Conservation (phyloP, 768 basidiomycete species). For the Leccinum uliginosum region DNA sequence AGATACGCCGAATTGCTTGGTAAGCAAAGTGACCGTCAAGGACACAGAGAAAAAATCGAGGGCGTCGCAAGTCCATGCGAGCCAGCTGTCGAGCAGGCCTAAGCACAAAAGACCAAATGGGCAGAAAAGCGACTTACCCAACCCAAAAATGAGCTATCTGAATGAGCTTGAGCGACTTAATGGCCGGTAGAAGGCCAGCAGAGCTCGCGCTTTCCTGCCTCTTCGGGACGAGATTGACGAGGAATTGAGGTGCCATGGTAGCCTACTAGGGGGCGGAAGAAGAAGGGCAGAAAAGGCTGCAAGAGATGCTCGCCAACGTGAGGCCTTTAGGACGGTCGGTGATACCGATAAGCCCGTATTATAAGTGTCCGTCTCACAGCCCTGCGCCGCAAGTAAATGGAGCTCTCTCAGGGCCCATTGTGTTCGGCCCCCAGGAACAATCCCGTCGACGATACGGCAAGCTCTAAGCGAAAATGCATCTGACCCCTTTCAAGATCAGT, state of each 20-base stretch:
- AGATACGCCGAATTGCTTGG: conserved; percentile 42
- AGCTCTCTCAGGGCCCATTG: conserved; percentile 1
- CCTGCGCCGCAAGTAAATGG: conserved; percentile 5
- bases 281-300: not conserved
- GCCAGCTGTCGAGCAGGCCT: conserved; percentile 45
- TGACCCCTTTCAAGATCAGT: too few relatives aligned
- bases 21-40: conserved; percentile 47
- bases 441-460: conserved; percentile 17
- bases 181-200: conserved; percentile 38
- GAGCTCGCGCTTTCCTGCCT: conserved; percentile 37
- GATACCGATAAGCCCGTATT: conserved; percentile 3
- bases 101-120: not conserved
- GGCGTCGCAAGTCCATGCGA: conserved; percentile 85
- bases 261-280: not conserved
- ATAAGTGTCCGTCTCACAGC: conserved; percentile 1
- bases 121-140: conserved; percentile 35
- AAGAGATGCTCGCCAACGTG: not conserved
- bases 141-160: conserved; percentile 59
- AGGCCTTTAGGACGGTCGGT: not conserved
- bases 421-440: conserved; percentile 14
- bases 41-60: conserved; percentile 84
- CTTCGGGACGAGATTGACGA: conserved; percentile 45
- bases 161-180: conserved; percentile 42
- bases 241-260: conserved; percentile 31
- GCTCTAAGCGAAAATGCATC: not conserved